Conservation (phyloP, 148 eudicot species). For the Dianthus caryophyllus region DNA sequence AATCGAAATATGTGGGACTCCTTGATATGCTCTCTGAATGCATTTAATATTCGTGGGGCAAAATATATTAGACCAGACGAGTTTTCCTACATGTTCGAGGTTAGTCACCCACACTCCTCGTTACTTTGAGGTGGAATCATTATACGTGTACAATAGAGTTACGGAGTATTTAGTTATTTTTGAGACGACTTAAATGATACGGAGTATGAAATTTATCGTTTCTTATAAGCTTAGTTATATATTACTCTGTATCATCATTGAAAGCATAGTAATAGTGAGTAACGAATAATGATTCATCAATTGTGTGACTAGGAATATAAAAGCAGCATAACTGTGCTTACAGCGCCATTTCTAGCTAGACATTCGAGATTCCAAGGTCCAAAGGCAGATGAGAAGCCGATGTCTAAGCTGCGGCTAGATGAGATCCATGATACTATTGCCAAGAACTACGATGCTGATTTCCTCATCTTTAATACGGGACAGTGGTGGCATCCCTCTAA, state of each 20-base stretch:
- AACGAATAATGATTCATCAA: not conserved
- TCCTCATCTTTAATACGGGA: slow-evolving; percentile 58
- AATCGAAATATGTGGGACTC: slow-evolving; percentile 75
- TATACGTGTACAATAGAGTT: too few species aligned
- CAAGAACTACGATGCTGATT: slow-evolving; percentile 44
- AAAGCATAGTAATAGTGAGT: not conserved
- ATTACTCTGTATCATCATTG: too few species aligned
- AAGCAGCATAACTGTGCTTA: slow-evolving; percentile 41
- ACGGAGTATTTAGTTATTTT: too few species aligned
- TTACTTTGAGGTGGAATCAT: too few species aligned
- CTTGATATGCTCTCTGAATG: slow-evolving; percentile 44
- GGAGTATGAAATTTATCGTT: too few species aligned
- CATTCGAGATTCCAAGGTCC: slow-evolving; percentile 2
- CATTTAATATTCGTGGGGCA: slow-evolving; percentile 25
- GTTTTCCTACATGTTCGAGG: slow-evolving; percentile 43
- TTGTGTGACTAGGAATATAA: slow-evolving; percentile 42
- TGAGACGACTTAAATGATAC: too few species aligned
- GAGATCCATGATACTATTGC: slow-evolving; percentile 25
- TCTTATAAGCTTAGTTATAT: too few species aligned
- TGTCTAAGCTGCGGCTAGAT: slow-evolving; percentile 46
- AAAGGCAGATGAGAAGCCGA: slow-evolving; percentile 16
- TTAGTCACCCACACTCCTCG: not conserved
- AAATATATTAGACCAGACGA: slow-evolving; percentile 19
- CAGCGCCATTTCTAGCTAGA: slow-evolving; percentile 54
- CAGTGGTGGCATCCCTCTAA: slow-evolving; percentile 67